Base-by-base conservation (phyloP, 78 protist genomes). In the Tieghemostelium lacteum region DNA sequence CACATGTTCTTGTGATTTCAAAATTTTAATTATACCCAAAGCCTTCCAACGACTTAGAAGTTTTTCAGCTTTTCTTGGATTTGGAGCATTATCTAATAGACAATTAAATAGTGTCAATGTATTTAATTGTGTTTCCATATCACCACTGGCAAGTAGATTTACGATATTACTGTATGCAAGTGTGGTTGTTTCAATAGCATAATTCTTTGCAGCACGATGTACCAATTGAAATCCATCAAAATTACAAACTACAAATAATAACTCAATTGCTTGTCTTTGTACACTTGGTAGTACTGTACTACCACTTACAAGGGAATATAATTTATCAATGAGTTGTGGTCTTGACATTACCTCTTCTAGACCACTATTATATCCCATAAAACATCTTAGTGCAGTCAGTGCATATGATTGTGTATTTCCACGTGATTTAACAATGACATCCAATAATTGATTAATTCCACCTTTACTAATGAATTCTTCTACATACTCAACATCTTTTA, bases 401-500 rank as follows among this genome's bases (percentile, higher is more conserved):
- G 76, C 86, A 37, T 88, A 88, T 1, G 78, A 42, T 42, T 88
- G 94, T 3, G 94, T 88, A 29, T 88, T 88, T 4, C 94, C 94
- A 52, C 80, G 37, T 20, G 78, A 67, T 78, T 60, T 88, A 37
- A 75, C 45, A 16, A 88, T 76, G 2, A 88, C 62, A 0, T 77
- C 87, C 26, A 88, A 71, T 36, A 88, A 52, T 10, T 45, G 66
- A 40, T 74, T 77, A 49, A 88, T 69, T 10, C 94, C 94, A 20
- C 94, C 94, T 6, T 88, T 75, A 12, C 69, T 8, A n/a, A 88
- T 74, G 45, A 88, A 88, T 6, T 88, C 94, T 33, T 88, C 94
- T 8, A 77, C 77, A 39, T 76, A 88, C 16, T 75, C 86, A 0
- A 60, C 88, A 57, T 88, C 94, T 33, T 88, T 69, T 63, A 88